phyloP scores from a whole-genome alignment of 2,329 filamentous ascomycete species.

The Colletotrichum sp. region DNA sequence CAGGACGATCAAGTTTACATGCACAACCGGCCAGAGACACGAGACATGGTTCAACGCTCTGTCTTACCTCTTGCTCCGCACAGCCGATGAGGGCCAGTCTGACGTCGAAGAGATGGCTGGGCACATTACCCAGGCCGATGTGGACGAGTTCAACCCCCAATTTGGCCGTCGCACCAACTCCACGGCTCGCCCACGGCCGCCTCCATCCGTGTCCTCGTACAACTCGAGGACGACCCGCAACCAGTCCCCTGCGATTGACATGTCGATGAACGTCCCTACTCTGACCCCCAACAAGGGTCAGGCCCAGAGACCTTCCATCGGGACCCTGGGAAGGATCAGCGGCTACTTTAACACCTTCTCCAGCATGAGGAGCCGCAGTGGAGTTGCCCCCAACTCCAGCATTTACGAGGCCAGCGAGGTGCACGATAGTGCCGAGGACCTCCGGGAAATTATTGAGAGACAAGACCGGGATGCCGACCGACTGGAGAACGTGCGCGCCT shows the following conservation, averaged over 20 bases:
- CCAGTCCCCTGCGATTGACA: conserved; percentile 61
- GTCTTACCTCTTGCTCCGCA: conserved; percentile 87
- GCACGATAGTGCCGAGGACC: conserved; percentile 82
- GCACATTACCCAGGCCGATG: conserved; percentile 65
- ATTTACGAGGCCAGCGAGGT: conserved; percentile 68
- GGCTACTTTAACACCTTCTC: conserved; percentile 65
- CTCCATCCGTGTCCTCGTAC: conserved; percentile 78
- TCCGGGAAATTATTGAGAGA: conserved; percentile 78
- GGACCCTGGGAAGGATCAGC: conserved; percentile 64
- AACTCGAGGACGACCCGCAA: conserved; percentile 75
- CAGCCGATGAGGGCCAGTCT: conserved; percentile 66
- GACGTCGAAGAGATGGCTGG: conserved; percentile 64
- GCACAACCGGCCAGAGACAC: conserved; percentile 89
- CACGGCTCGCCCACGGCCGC: conserved; percentile 53
- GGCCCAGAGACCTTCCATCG: conserved; percentile 38
- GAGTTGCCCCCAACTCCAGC: conserved; percentile 45
- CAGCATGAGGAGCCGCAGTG: conserved; percentile 58
- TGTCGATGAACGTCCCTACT: conserved; percentile 60
- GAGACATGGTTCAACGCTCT: conserved; percentile 99
- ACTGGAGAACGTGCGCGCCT: conserved; percentile 94
- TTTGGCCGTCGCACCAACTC: conserved; percentile 39
- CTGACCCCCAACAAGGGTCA: conserved; percentile 56
- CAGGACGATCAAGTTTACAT: conserved; percentile 90
- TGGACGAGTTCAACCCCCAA: conserved; percentile 83
- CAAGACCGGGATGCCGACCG: conserved; percentile 79